phyloP scores from a whole-genome alignment of 2,329 filamentous ascomycete species.

The Rhinocladiella mackenziei region DNA sequence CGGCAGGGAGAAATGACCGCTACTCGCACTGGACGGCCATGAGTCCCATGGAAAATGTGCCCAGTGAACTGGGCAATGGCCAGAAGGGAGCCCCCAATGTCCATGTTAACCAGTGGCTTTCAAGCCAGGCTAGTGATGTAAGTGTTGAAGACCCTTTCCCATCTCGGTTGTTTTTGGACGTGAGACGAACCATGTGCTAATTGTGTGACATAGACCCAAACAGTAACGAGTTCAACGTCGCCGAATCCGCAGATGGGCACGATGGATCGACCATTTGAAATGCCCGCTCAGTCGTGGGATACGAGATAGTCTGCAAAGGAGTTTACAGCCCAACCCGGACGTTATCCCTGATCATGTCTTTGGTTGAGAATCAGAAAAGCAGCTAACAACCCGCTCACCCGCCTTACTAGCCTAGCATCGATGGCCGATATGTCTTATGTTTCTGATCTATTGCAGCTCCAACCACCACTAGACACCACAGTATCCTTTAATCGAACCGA shows the following conservation, averaged over 20 bases:
- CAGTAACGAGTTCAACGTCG: conserved; percentile 5
- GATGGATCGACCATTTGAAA: conserved; percentile 22
- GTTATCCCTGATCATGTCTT: too few relatives aligned
- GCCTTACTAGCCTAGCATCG: too few relatives aligned
- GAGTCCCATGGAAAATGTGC: conserved; percentile 15
- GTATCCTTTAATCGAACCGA: too few relatives aligned
- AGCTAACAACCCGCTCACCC: too few relatives aligned
- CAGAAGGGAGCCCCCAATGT: conserved; percentile 10
- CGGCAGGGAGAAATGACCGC: conserved; percentile 9
- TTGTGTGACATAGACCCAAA: conserved; percentile 5
- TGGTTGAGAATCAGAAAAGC: too few relatives aligned
- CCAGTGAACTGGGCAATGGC: conserved; percentile 16
- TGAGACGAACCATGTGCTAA: conserved; percentile 7
- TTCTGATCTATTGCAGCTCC: too few relatives aligned
- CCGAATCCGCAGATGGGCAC: conserved; percentile 5
- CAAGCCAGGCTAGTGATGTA: conserved; percentile 24
- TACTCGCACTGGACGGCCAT: conserved; percentile 23
- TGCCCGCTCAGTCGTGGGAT: conserved; percentile 22
- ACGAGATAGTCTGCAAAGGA: conserved; percentile 11
- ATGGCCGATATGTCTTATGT: too few relatives aligned
- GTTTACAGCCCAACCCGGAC: too few relatives aligned
- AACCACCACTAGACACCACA: too few relatives aligned
- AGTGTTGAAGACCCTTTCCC: conserved; percentile 4
- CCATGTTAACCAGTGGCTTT: conserved; percentile 24
- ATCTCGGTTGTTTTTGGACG: background rate